Percentiles rank a stretch among this genome's conserved stretches.
Evolutionary conservation across 2,329 filamentous ascomycete genomes (phyloP).

Genomic region (Cryphonectria naterciae): DNA sequence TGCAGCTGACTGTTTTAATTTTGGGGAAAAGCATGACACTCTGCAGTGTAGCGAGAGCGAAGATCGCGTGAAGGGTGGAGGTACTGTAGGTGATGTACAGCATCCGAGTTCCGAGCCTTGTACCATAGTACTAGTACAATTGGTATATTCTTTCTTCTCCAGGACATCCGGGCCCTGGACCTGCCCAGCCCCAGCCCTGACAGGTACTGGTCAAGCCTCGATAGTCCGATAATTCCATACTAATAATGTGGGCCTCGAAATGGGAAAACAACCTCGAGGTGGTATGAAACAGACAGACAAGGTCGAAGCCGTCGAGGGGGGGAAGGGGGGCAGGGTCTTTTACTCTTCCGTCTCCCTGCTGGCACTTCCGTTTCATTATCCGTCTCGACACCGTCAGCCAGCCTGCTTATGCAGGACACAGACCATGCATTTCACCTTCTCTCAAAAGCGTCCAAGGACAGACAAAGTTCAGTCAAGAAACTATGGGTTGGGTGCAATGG

Average conservation of each 20-base stretch:
- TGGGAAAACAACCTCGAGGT: neutral
- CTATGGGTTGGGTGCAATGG: neutral
- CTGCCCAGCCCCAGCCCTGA: neutral
- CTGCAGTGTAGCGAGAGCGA: neutral
- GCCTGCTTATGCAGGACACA: neutral
- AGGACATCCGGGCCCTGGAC: neutral
- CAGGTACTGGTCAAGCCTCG: slow-evolving; percentile 11
- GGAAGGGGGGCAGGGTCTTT: neutral
- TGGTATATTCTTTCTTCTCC: neutral
- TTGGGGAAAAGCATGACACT: slow-evolving; percentile 3
- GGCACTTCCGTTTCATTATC: neutral
- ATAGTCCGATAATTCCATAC: slow-evolving; percentile 17
- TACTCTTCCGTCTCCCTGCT: neutral
- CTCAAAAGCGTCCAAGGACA: neutral
- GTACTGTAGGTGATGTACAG: neutral
- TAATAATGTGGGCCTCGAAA: neutral
- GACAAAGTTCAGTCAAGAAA: neutral
- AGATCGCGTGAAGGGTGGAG: neutral
- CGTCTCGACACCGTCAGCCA: slow-evolving; percentile 1
- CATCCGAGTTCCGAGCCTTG: slow-evolving; percentile 4
- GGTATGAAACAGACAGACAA: neutral
- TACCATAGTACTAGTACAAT: too few relatives aligned
- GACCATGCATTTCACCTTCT: neutral
- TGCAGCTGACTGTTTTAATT: slow-evolving; percentile 5
- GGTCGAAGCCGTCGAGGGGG: neutral